These are phyloP conservation scores for Penicillium waksmanii DNA, from an alignment of 495 filamentous ascomycete species.

Conservation along the genomic window DNA sequence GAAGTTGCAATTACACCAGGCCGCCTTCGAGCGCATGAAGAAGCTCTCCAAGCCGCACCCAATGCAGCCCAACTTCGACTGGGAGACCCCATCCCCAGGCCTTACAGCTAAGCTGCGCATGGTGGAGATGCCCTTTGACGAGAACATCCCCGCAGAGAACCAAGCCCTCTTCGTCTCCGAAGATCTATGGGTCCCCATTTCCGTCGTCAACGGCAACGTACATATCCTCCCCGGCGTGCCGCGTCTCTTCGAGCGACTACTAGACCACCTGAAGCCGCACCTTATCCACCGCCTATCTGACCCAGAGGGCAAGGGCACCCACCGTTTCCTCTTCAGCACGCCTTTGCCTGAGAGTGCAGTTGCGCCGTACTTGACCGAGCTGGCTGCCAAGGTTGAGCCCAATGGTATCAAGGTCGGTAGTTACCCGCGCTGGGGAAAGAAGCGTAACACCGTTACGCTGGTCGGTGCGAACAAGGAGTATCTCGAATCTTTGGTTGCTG, in stretches of 20 bases:
- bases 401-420: slow-evolving; percentile 92
- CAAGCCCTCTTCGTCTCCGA: slow-evolving; percentile 80
- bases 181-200: slow-evolving; percentile 86
- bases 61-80: slow-evolving; percentile 76
- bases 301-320: slow-evolving; percentile 77
- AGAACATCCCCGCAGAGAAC: slow-evolving; percentile 56
- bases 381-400: slow-evolving; percentile 70
- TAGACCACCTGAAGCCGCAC: slow-evolving; percentile 73
- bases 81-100: slow-evolving; percentile 77
- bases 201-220: slow-evolving; percentile 87
- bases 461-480: slow-evolving; percentile 72
- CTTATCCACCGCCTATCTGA: slow-evolving; percentile 71
- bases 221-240: slow-evolving; percentile 94
- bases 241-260: slow-evolving; percentile 74
- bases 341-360: slow-evolving; percentile 84
- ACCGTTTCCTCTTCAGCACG: slow-evolving; percentile 80
- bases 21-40: slow-evolving; percentile 82
- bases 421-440: slow-evolving; percentile 91
- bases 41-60: slow-evolving; percentile 71
- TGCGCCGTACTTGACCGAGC: slow-evolving; percentile 76
- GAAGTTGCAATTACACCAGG: slow-evolving; percentile 72
- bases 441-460: slow-evolving; percentile 86
- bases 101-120: slow-evolving; percentile 84
- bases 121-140: slow-evolving; percentile 82
- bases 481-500: slow-evolving; percentile 61